Conservation (phyloP, 306 rosid genomes). For the Gillenia trifoliata region DNA sequence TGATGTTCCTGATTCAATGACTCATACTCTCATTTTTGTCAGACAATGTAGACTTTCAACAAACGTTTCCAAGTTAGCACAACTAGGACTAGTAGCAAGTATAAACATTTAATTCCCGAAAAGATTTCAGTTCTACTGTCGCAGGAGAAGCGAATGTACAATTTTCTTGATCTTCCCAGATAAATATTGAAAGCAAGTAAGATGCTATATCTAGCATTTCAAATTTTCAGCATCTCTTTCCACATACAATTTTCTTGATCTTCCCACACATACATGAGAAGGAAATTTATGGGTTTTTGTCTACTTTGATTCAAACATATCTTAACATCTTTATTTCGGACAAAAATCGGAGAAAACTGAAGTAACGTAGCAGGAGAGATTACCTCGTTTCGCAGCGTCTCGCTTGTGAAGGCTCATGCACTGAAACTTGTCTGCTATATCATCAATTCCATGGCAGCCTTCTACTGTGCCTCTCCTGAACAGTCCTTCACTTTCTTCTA, state of each 20-base stretch:
- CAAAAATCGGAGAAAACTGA: not conserved
- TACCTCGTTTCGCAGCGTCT: slow-evolving; percentile 28
- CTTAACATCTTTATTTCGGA: not conserved
- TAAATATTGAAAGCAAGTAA: not conserved
- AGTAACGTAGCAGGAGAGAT: not conserved
- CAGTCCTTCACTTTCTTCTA: slow-evolving; percentile 11
- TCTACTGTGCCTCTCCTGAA: slow-evolving; percentile 1
- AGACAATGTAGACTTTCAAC: not conserved
- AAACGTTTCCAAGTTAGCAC: not conserved
- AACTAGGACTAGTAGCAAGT: not conserved
- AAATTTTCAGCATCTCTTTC: not conserved
- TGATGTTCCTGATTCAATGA: not conserved
- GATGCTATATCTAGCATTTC: not conserved
- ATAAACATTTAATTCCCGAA: not conserved
- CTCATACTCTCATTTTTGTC: not conserved
- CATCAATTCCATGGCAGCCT: slow-evolving; percentile 22
- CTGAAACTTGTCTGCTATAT: slow-evolving; percentile 18
- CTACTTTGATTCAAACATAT: not conserved
- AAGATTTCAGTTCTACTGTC: not conserved
- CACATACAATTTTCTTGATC: too few species aligned
- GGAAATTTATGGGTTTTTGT: not conserved
- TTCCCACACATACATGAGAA: not conserved
- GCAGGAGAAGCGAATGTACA: not conserved
- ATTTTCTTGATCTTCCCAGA: not conserved
- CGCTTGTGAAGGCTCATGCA: slow-evolving; percentile 21